phyloP scores from a whole-genome alignment of 2,329 filamentous ascomycete species.

The Tolypocladium album region DNA sequence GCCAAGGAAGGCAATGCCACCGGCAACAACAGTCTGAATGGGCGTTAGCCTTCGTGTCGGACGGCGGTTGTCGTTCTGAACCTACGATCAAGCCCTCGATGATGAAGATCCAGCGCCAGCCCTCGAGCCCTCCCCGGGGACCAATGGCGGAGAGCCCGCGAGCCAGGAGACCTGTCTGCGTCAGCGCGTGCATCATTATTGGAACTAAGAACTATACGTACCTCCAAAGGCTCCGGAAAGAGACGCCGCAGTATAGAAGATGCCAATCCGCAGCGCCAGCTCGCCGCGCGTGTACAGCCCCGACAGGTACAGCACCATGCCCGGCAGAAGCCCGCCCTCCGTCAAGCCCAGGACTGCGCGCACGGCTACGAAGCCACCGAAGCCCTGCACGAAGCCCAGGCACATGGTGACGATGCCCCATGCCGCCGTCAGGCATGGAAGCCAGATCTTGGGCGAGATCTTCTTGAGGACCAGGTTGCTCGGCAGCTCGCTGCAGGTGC shows the following conservation, averaged over 20 bases:
- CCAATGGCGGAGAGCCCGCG: constrained; percentile 51
- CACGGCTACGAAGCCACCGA: constrained; percentile 48
- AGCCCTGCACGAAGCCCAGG: constrained; percentile 41
- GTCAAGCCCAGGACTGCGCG: constrained; percentile 50
- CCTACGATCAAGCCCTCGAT: constrained; percentile 44
- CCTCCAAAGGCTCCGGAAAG: constrained; percentile 50
- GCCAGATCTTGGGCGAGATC: constrained; percentile 47
- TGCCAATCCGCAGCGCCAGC: constrained; percentile 50
- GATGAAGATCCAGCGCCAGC: constrained; percentile 54
- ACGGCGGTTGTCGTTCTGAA: not conserved
- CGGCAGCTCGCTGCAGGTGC: constrained; percentile 41
- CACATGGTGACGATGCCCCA: constrained; percentile 52
- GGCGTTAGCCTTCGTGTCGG: constrained; percentile 12
- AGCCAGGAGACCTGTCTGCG: constrained; percentile 33
- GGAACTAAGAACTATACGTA: not conserved
- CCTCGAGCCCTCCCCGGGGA: constrained; percentile 37
- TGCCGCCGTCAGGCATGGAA: constrained; percentile 41
- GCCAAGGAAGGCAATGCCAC: constrained; percentile 36
- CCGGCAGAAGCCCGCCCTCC: constrained; percentile 55
- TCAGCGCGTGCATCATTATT: not conserved
- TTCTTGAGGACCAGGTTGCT: constrained; percentile 55
- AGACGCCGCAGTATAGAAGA: constrained; percentile 59
- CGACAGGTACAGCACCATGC: constrained; percentile 58
- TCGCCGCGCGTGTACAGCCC: constrained; percentile 49
- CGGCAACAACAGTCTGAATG: constrained; percentile 37